Percentiles rank a stretch among this genome's conserved stretches.
Conservation (phyloP, 345 rosid species). For the Melaleuca alternifolia region DNA sequence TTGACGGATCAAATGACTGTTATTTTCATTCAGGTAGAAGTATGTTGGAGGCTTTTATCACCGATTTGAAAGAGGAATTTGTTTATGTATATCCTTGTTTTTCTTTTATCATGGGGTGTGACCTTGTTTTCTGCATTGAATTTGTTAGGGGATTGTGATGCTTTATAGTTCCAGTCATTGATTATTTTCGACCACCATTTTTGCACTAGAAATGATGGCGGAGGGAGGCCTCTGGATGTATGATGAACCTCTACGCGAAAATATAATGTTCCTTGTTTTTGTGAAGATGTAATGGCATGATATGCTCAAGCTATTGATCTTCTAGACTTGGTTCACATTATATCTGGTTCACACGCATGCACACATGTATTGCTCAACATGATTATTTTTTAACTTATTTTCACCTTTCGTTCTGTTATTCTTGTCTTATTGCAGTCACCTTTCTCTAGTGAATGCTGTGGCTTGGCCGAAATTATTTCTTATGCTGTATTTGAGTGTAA, state of each 20-base stretch:
- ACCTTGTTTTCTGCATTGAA: neutral
- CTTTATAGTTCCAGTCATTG: neutral
- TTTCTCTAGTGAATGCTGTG: neutral
- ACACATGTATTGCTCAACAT: neutral
- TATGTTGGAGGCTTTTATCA: conserved; percentile 1
- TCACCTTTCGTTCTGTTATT: neutral
- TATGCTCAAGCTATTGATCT: neutral
- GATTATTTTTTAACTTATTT: neutral
- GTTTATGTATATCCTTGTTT: conserved; percentile 25
- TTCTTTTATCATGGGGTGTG: neutral
- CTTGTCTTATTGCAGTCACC: neutral
- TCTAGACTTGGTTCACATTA: neutral
- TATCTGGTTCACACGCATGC: neutral
- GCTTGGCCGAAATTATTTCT: neutral
- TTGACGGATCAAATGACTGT: conserved; percentile 97
- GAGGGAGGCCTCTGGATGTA: neutral
- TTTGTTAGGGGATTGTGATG: neutral
- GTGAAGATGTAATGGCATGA: neutral
- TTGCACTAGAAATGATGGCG: neutral
- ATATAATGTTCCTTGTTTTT: neutral
- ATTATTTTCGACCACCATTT: neutral
- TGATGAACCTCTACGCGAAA: neutral
- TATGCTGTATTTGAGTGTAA: neutral
- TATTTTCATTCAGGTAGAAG: conserved; percentile 80
- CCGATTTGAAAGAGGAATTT: neutral